A percentile compares a stretch with the other conserved stretches of the same genome.
These are phyloP conservation scores for Patellifolia procumbens DNA, from an alignment of 179 eudicot genomes.

Conservation along the genomic window DNA sequence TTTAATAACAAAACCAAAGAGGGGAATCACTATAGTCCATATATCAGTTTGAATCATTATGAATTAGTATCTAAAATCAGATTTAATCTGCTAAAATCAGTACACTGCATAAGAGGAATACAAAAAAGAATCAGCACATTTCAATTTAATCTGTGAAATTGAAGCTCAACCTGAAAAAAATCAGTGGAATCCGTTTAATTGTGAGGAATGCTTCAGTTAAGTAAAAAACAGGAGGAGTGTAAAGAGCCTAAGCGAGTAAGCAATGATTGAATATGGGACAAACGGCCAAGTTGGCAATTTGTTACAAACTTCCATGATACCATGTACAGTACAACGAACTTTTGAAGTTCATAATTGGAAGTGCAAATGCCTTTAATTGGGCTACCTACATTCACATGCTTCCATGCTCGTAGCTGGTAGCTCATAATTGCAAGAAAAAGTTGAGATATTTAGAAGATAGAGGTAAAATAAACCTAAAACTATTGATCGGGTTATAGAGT, in stretches of 20 bases:
- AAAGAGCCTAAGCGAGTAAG: neutral
- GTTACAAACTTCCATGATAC: neutral
- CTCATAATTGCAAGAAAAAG: neutral
- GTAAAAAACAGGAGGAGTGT: too few relatives aligned
- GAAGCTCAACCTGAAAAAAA: too few relatives aligned
- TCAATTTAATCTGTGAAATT: too few relatives aligned
- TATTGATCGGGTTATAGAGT: neutral
- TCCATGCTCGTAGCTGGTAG: neutral
- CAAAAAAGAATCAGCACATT: too few relatives aligned
- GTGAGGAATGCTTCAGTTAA: too few relatives aligned
- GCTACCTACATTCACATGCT: neutral
- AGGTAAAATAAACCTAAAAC: neutral
- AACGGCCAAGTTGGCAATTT: neutral
- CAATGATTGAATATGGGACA: neutral
- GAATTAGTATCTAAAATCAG: too few relatives aligned
- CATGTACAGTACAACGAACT: neutral
- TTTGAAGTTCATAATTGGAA: neutral
- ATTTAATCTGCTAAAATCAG: neutral
- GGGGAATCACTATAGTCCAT: too few relatives aligned
- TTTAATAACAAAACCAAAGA: neutral
- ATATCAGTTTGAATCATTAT: too few relatives aligned
- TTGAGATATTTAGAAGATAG: neutral
- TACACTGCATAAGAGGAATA: too few relatives aligned
- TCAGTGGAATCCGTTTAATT: too few relatives aligned
- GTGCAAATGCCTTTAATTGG: neutral